Evolutionary conservation across 495 filamentous ascomycete species (phyloP).

Genomic region (Pyrenopolyporus hunteri): DNA sequence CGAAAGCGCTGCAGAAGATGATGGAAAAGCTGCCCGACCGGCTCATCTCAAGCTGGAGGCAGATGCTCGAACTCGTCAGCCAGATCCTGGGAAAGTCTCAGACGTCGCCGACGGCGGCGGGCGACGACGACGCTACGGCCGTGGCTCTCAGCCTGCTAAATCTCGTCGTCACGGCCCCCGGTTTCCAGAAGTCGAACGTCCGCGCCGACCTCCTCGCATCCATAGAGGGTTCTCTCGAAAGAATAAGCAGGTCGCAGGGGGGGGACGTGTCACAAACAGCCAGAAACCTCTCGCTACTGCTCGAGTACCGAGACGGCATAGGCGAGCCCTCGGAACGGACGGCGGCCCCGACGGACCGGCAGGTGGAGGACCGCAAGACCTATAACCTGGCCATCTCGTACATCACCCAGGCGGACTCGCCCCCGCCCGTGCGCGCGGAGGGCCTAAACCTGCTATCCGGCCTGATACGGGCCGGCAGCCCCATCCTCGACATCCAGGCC

Average conservation of each 20-base stretch:
- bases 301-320: slow-evolving; percentile 59
- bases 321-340: slow-evolving; percentile 47
- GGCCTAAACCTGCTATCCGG: slow-evolving; percentile 73
- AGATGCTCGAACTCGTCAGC: slow-evolving; percentile 61
- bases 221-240: slow-evolving; percentile 59
- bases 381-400: slow-evolving; percentile 75
- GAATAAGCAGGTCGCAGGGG: slow-evolving; percentile 46
- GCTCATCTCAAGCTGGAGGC: slow-evolving; percentile 39
- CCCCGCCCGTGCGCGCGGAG: slow-evolving; percentile 78
- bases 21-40: slow-evolving; percentile 67
- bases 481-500: slow-evolving; percentile 72
- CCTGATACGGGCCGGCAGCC: slow-evolving; percentile 65
- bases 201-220: slow-evolving; percentile 50
- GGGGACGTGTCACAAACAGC: slow-evolving; percentile 58
- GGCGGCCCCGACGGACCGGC: slow-evolving; percentile 46
- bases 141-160: slow-evolving; percentile 72
- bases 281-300: slow-evolving; percentile 60
- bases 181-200: slow-evolving; percentile 60
- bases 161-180: slow-evolving; percentile 67
- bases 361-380: slow-evolving; percentile 69
- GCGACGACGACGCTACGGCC: slow-evolving; percentile 59
- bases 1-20: slow-evolving; percentile 70
- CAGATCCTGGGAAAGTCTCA: slow-evolving; percentile 66
- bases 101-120: slow-evolving; percentile 36
- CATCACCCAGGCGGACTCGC: slow-evolving; percentile 67